Conservation (phyloP, 768 basidiomycete species). For the Pleurotus salmoneostramineus region DNA sequence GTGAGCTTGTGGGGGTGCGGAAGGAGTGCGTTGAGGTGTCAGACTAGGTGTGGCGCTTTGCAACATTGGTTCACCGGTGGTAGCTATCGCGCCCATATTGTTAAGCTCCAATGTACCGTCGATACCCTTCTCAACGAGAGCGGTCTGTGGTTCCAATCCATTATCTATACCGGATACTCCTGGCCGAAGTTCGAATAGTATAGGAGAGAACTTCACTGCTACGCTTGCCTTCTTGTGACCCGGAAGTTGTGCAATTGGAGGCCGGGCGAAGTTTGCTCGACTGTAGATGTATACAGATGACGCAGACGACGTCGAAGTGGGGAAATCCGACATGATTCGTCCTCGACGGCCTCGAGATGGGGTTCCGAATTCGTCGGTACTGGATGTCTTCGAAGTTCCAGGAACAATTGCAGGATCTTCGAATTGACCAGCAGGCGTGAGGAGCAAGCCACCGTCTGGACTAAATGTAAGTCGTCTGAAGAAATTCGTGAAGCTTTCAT, state of each 20-base stretch:
- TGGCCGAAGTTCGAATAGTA: slow-evolving; percentile 85
- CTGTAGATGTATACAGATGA: slow-evolving; percentile 91
- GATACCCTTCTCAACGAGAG: slow-evolving; percentile 62
- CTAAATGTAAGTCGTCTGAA: slow-evolving; percentile 93
- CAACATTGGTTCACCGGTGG: neutral
- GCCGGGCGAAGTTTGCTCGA: slow-evolving; percentile 87
- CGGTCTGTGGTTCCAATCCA: slow-evolving; percentile 32
- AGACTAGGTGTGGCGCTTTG: slow-evolving; percentile 13
- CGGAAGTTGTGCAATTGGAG: slow-evolving; percentile 91
- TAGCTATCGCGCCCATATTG: slow-evolving; percentile 44
- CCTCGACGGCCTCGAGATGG: slow-evolving; percentile 58
- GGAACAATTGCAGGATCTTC: slow-evolving; percentile 78
- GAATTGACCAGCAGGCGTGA: slow-evolving; percentile 96
- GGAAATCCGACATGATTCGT: slow-evolving; percentile 30
- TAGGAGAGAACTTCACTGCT: slow-evolving; percentile 89
- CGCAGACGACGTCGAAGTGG: slow-evolving; percentile 43
- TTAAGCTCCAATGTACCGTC: slow-evolving; percentile 64
- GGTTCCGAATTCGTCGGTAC: slow-evolving; percentile 25
- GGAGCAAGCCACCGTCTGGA: slow-evolving; percentile 87
- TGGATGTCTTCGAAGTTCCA: slow-evolving; percentile 14
- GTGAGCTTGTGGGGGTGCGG: slow-evolving; percentile 14
- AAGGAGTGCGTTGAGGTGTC: slow-evolving; percentile 30
- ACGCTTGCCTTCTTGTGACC: slow-evolving; percentile 96
- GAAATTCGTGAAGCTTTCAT: slow-evolving; percentile 94
- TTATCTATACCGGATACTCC: slow-evolving; percentile 43